phyloP scores from a whole-genome alignment of 2,329 filamentous ascomycete genomes.

The Pseudogymnoascus sp. region DNA sequence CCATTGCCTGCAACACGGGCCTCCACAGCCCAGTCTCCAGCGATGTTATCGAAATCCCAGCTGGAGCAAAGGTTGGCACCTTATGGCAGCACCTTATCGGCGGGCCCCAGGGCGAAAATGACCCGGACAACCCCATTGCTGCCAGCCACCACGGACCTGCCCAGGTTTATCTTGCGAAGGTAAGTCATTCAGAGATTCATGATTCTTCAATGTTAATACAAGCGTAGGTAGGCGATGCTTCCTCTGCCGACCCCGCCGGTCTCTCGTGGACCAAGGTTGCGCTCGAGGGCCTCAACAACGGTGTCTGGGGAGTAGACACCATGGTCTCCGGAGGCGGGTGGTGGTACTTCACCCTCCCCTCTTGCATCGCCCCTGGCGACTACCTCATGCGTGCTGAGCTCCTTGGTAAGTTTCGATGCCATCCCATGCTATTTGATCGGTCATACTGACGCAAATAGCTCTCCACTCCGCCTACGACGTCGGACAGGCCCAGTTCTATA shows the following conservation, averaged over 20 bases:
- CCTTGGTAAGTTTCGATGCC: slow-evolving; percentile 32
- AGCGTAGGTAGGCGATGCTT: slow-evolving; percentile 32
- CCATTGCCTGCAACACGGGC: slow-evolving; percentile 40
- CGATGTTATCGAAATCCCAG: slow-evolving; percentile 37
- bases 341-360: slow-evolving; percentile 42
- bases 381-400: slow-evolving; percentile 48
- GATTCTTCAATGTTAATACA: not conserved
- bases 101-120: slow-evolving; percentile 36
- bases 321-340: slow-evolving; percentile 32
- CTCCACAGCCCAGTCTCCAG: slow-evolving; percentile 30
- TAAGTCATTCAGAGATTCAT: slow-evolving; percentile 12
- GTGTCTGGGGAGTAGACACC: slow-evolving; percentile 23
- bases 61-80: slow-evolving; percentile 40
- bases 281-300: slow-evolving; percentile 26
- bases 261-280: slow-evolving; percentile 40
- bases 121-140: slow-evolving; percentile 41
- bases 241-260: slow-evolving; percentile 20
- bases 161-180: slow-evolving; percentile 39
- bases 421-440: slow-evolving; percentile 32
- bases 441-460: slow-evolving; percentile 21
- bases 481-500: slow-evolving; percentile 27
- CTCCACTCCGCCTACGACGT: slow-evolving; percentile 31
- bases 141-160: slow-evolving; percentile 37
- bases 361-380: slow-evolving; percentile 43
- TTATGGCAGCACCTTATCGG: slow-evolving; percentile 44